phyloP scores from a whole-genome alignment of 2,329 filamentous ascomycete species.

The Cladosporium cucumerinum region DNA sequence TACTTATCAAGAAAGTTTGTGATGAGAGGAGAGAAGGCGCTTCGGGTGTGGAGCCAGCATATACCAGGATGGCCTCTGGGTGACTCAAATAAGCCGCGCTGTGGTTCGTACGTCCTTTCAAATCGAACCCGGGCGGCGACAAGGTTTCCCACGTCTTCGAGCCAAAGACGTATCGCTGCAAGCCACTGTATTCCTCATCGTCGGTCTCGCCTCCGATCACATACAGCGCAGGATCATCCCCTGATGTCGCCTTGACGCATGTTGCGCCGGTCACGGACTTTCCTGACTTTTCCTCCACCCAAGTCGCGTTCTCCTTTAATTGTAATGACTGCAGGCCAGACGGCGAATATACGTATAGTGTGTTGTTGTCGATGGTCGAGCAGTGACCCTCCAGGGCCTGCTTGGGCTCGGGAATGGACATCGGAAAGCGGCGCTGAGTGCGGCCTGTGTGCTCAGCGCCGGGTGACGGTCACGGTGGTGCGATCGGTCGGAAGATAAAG shows the following conservation, averaged over 20 bases:
- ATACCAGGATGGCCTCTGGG: slow-evolving; percentile 71
- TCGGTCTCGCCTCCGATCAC: slow-evolving; percentile 69
- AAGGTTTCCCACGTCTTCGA: slow-evolving; percentile 59
- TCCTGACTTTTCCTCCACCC: slow-evolving; percentile 64
- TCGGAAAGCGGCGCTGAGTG: slow-evolving; percentile 36
- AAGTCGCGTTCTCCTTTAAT: slow-evolving; percentile 66
- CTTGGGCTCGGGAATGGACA: slow-evolving; percentile 70
- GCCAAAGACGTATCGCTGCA: slow-evolving; percentile 66
- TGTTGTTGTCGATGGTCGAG: slow-evolving; percentile 75
- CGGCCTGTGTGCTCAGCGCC: slow-evolving; percentile 17
- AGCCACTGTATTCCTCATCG: slow-evolving; percentile 62
- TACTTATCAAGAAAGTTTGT: slow-evolving; percentile 71
- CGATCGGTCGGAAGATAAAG: slow-evolving; percentile 7
- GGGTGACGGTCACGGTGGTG: not conserved
- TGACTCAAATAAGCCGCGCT: slow-evolving; percentile 70
- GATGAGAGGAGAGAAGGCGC: slow-evolving; percentile 56
- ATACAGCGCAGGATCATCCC: slow-evolving; percentile 62
- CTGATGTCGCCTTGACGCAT: slow-evolving; percentile 68
- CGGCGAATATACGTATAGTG: slow-evolving; percentile 77
- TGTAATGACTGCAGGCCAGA: slow-evolving; percentile 71
- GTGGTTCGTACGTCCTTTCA: slow-evolving; percentile 70
- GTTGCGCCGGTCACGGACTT: slow-evolving; percentile 69
- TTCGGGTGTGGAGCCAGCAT: slow-evolving; percentile 69
- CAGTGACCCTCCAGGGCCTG: slow-evolving; percentile 73
- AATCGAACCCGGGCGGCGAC: slow-evolving; percentile 48